Evolutionary conservation across 306 rosid genomes (phyloP).

Genomic region (Alnus rubra): DNA sequence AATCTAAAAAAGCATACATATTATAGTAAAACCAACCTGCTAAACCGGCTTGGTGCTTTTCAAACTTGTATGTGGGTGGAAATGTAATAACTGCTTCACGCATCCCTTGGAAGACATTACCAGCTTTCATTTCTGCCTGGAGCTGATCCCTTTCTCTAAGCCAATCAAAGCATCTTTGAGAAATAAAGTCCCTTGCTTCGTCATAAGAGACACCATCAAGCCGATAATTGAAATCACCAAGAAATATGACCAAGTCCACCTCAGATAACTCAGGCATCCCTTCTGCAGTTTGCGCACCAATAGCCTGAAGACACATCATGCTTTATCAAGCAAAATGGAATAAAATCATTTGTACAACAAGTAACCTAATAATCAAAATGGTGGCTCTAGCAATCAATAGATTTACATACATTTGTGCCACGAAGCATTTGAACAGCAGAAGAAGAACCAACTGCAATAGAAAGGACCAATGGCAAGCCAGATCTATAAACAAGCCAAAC

Average conservation of each 20-base stretch:
- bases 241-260: slow-evolving; percentile 90
- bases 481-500: slow-evolving; percentile 62
- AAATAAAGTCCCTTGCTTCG: slow-evolving; percentile 95
- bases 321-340: slow-evolving; percentile 27
- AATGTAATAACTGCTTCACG: slow-evolving; percentile 84
- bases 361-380: slow-evolving; percentile 31
- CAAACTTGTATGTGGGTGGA: slow-evolving; percentile 98
- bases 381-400: slow-evolving; percentile 11
- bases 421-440: slow-evolving; percentile 63
- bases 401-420: slow-evolving; percentile 69
- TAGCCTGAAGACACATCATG: slow-evolving; percentile 46
- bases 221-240: slow-evolving; percentile 94
- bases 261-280: slow-evolving; percentile 85
- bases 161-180: slow-evolving; percentile 99
- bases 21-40: slow-evolving; percentile 57
- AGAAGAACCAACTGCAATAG: slow-evolving; percentile 79
- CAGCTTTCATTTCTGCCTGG: slow-evolving; percentile 92
- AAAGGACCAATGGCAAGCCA: slow-evolving; percentile 79
- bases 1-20: not conserved
- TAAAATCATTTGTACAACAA: slow-evolving; percentile 15
- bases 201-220: slow-evolving; percentile 89
- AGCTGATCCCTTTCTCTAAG: slow-evolving; percentile 96
- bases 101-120: slow-evolving; percentile 98
- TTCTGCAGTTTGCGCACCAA: slow-evolving; percentile 59
- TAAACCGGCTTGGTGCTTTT: slow-evolving; percentile 90